Conservation (phyloP, 352 stramenopile genomes). For the Phytophthora nicotianae region DNA sequence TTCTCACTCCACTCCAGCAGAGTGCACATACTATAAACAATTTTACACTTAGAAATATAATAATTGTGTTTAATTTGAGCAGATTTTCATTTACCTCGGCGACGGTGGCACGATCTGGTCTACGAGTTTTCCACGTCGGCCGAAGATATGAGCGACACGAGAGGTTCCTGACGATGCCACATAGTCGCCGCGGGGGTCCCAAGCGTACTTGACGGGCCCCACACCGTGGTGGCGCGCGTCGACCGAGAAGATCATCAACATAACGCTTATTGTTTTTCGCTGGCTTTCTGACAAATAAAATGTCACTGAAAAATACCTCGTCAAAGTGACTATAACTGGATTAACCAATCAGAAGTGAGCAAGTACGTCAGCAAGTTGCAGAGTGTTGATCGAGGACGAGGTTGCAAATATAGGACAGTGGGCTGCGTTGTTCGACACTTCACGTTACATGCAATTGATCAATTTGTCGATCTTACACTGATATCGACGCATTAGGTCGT, state of each 20-base stretch:
- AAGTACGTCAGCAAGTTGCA: conserved; percentile 29
- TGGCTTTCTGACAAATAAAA: conserved; percentile 15
- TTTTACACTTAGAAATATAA: conserved; percentile 1
- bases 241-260: conserved; percentile 86
- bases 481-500: not conserved
- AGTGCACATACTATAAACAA: conserved; percentile 55
- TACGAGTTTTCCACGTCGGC: conserved; percentile 68
- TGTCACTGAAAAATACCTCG: not conserved
- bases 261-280: conserved; percentile 22
- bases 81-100: conserved; percentile 44
- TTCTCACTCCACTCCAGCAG: conserved; percentile 79
- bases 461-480: too few species aligned
- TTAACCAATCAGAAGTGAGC: conserved; percentile 18
- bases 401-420: conserved; percentile 8
- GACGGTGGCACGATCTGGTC: conserved; percentile 83
- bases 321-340: not conserved
- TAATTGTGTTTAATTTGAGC: not conserved
- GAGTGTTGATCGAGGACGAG: conserved; percentile 24
- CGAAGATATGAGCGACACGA: conserved; percentile 79
- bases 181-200: conserved; percentile 77
- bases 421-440: not conserved
- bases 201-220: conserved; percentile 80
- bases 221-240: conserved; percentile 77
- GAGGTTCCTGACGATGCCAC: conserved; percentile 79
- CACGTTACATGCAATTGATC: not conserved